Percentiles rank a stretch among this genome's conserved stretches.
Conservation (phyloP, 2,329 filamentous ascomycete genomes). For the Botrytis sinoallii region DNA sequence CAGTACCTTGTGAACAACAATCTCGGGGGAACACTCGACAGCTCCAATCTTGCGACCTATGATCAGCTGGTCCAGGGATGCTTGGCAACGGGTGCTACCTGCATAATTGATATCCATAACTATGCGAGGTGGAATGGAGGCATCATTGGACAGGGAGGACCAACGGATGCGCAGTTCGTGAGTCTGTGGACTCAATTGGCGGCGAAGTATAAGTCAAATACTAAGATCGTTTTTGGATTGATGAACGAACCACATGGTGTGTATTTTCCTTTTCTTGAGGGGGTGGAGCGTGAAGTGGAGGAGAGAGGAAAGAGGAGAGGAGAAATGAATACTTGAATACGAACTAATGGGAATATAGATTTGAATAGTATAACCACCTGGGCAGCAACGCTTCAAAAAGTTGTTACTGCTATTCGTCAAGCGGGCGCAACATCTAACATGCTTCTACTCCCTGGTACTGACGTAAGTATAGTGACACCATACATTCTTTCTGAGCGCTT, state of each 20-base stretch:
- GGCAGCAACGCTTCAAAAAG: constrained; percentile 59
- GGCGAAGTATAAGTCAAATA: constrained; percentile 52
- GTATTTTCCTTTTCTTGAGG: neutral
- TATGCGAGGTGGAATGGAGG: constrained; percentile 58
- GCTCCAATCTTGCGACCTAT: constrained; percentile 49
- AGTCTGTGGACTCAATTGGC: constrained; percentile 58
- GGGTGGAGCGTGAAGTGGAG: too few relatives aligned
- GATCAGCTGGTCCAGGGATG: constrained; percentile 56
- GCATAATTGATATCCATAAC: constrained; percentile 59
- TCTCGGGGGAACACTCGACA: constrained; percentile 49
- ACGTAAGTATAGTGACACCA: constrained; percentile 29
- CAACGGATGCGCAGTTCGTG: constrained; percentile 54
- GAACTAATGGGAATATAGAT: constrained; percentile 35
- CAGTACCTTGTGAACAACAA: constrained; percentile 56
- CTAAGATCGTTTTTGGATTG: constrained; percentile 59
- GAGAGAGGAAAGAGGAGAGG: too few relatives aligned
- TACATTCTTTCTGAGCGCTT: neutral
- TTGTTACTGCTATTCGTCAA: constrained; percentile 62
- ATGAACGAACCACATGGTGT: constrained; percentile 65
- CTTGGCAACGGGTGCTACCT: constrained; percentile 53
- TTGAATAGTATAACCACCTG: constrained; percentile 46
- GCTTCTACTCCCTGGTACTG: constrained; percentile 62
- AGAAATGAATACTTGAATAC: constrained; percentile 12
- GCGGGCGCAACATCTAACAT: constrained; percentile 61
- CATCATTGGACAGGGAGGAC: constrained; percentile 65